A percentile compares a stretch with the other conserved stretches of the same genome.
phyloP scores from a whole-genome alignment of 352 stramenopile genomes.

The Phytophthora sp. region DNA sequence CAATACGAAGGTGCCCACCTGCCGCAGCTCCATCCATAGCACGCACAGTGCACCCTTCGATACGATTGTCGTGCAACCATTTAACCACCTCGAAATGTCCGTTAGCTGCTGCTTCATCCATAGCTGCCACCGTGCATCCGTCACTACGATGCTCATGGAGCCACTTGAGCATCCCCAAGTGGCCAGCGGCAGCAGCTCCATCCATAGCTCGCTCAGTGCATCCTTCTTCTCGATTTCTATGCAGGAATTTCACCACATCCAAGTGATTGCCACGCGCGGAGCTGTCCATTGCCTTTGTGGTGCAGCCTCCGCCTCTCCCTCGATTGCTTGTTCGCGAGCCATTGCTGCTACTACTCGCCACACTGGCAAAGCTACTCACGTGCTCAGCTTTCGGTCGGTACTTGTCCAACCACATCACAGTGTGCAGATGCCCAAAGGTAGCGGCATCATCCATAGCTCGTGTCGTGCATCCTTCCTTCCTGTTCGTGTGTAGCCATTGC shows the following conservation, averaged over 20 bases:
- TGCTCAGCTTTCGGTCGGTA: slow-evolving; percentile 22
- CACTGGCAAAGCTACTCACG: slow-evolving; percentile 15
- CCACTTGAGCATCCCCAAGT: slow-evolving; percentile 43
- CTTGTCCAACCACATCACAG: slow-evolving; percentile 44
- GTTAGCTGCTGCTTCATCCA: slow-evolving; percentile 38
- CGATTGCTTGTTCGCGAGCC: slow-evolving; percentile 10
- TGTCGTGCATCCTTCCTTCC: slow-evolving; percentile 38
- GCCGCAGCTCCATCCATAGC: slow-evolving; percentile 40
- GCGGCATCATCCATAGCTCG: slow-evolving; percentile 49
- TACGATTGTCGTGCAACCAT: slow-evolving; percentile 39
- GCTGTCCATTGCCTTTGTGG: slow-evolving; percentile 40
- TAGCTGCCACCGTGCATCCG: slow-evolving; percentile 32
- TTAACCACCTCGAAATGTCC: slow-evolving; percentile 42
- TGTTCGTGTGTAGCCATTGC: slow-evolving; percentile 37
- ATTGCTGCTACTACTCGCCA: slow-evolving; percentile 24
- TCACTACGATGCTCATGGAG: slow-evolving; percentile 36
- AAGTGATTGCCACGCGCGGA: slow-evolving; percentile 33
- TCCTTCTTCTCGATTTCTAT: slow-evolving; percentile 41
- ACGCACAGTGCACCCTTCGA: slow-evolving; percentile 37
- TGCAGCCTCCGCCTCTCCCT: slow-evolving; percentile 33
- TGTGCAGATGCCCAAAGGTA: slow-evolving; percentile 37
- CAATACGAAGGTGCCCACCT: slow-evolving; percentile 33
- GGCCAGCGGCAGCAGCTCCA: slow-evolving; percentile 31
- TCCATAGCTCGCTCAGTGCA: slow-evolving; percentile 43
- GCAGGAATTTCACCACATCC: slow-evolving; percentile 46